phyloP scores from a whole-genome alignment of 352 stramenopile genomes.

The Globisporangium sylvaticum region DNA sequence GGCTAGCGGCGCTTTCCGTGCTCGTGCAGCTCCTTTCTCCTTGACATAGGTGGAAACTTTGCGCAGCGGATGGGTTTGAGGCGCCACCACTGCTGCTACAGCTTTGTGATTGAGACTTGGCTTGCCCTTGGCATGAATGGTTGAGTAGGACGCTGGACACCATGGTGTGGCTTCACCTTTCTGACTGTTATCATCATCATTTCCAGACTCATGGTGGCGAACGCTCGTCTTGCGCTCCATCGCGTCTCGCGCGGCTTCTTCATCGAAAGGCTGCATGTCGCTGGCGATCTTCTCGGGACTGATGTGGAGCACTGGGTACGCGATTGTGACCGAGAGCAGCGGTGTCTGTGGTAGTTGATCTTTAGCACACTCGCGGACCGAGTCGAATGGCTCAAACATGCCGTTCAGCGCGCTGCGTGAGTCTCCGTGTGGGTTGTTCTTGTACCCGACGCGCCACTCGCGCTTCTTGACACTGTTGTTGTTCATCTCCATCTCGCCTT shows the following conservation, averaged over 20 bases:
- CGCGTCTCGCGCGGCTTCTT: conserved; percentile 14
- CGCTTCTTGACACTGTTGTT: conserved; percentile 9
- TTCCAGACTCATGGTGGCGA: not conserved
- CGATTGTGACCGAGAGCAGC: conserved; percentile 16
- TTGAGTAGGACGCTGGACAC: conserved; percentile 37
- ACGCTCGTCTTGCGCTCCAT: conserved; percentile 20
- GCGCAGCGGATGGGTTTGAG: conserved; percentile 31
- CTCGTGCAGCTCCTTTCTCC: conserved; percentile 5
- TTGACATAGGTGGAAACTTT: not conserved
- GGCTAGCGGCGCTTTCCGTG: conserved; percentile 16
- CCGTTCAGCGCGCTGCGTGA: conserved; percentile 25
- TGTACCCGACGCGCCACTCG: conserved; percentile 48
- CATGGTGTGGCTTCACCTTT: conserved; percentile 19
- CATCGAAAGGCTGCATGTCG: conserved; percentile 21
- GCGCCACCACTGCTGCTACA: not conserved
- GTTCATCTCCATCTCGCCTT: not conserved
- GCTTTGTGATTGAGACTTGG: not conserved
- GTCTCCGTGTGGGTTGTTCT: conserved; percentile 27
- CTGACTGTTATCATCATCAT: not conserved
- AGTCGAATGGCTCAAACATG: conserved; percentile 50
- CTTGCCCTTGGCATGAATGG: conserved; percentile 15
- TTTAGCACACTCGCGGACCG: conserved; percentile 25
- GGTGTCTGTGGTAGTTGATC: not conserved
- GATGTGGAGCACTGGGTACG: conserved; percentile 25
- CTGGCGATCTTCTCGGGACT: conserved; percentile 7